Evolutionary conservation across 139 green algal species (phyloP).

Genomic region (Pseudopediastrum boryanum): DNA sequence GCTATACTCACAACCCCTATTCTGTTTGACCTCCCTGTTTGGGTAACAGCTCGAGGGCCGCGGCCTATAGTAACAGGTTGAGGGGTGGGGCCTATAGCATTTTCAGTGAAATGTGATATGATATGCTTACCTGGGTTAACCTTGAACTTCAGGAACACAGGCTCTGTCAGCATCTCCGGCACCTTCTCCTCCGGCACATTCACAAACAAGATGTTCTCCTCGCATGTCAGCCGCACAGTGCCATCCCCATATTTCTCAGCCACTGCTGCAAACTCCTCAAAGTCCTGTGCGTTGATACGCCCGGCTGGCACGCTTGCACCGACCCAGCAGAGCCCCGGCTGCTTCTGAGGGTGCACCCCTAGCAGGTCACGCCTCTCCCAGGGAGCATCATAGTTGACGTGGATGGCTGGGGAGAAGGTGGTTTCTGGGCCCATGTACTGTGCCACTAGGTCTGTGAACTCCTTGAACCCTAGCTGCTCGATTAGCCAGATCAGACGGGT

Average conservation of each 20-base stretch:
- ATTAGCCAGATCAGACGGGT: conserved; percentile 96
- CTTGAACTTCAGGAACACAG: conserved; percentile 79
- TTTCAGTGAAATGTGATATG: too few relatives aligned
- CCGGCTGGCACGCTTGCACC: conserved; percentile 87
- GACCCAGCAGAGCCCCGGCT: conserved; percentile 72
- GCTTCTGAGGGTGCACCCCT: conserved; percentile 94
- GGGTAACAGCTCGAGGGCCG: too few relatives aligned
- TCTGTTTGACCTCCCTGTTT: too few relatives aligned
- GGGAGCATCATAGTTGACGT: conserved; percentile 58
- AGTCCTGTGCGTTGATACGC: conserved; percentile 79
- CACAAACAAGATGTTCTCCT: conserved; percentile 95
- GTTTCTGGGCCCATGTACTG: conserved; percentile 75
- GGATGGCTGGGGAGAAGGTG: conserved; percentile 42
- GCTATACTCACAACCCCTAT: too few relatives aligned
- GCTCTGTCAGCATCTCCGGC: conserved; percentile 84
- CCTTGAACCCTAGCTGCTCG: conserved; percentile 81
- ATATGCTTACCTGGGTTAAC: conserved; percentile 60
- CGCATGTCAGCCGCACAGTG: conserved; percentile 91
- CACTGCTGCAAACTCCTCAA: conserved; percentile 50
- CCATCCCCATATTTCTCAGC: conserved; percentile 87
- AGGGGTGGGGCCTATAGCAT: too few relatives aligned
- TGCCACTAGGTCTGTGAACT: conserved; percentile 66
- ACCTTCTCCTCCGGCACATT: conserved; percentile 89
- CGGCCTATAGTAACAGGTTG: too few relatives aligned
- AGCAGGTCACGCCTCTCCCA: conserved; percentile 85